These are phyloP conservation scores for Rubia tinctorum DNA, from an alignment of 305 asterid genomes.

Conservation along the genomic window DNA sequence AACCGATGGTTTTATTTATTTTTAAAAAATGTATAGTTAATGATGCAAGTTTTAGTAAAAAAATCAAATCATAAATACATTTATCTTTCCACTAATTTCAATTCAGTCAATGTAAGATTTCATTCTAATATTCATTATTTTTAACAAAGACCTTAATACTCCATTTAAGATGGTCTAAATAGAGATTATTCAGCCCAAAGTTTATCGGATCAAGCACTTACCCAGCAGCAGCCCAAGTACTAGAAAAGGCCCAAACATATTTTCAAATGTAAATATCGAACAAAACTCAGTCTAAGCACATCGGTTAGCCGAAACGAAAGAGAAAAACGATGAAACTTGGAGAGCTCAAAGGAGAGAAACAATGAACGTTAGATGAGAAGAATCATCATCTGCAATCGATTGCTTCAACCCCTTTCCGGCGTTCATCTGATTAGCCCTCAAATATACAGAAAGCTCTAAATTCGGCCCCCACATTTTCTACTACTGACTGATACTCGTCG, in stretches of 20 bases:
- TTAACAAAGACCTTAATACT: no score
- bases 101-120: no score
- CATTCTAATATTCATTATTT: no score
- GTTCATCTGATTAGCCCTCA: constrained; percentile 20
- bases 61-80: no score
- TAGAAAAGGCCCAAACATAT: background rate
- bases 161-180: background rate
- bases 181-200: background rate
- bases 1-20: no score
- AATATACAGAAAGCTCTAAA: constrained; percentile 30
- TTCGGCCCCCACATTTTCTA: constrained; percentile 33
- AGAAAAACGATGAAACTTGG: background rate
- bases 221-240: background rate
- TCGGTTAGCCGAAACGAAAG: background rate
- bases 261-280: background rate
- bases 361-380: constrained; percentile 14
- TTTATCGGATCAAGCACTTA: background rate
- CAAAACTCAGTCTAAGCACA: background rate
- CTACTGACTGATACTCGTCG: constrained; percentile 10
- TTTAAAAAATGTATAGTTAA: no score
- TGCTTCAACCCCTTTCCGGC: constrained; percentile 37
- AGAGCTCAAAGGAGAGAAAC: background rate
- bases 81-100: no score
- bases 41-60: no score
- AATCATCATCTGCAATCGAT: constrained; percentile 20